A percentile compares a stretch with the other conserved stretches of the same genome.
Conservation (phyloP, 139 green algal species). For the Asterochloris sp. region DNA sequence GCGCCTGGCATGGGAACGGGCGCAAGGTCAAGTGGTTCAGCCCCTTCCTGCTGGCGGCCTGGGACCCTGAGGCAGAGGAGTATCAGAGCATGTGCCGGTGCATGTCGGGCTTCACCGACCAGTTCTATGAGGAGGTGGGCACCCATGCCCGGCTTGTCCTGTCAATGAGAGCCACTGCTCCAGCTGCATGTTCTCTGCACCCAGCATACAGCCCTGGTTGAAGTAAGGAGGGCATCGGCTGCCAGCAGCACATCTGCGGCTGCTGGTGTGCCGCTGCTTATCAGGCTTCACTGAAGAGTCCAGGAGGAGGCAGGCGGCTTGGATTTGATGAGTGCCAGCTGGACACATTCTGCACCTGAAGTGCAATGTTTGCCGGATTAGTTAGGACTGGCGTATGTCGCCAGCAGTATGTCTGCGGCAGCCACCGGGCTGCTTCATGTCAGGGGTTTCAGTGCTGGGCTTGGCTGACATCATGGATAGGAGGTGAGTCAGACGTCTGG, state of each 20-base stretch:
- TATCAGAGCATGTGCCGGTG: constrained; percentile 73
- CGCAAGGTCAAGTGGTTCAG: constrained; percentile 78
- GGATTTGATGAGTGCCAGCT: no score
- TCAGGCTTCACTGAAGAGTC: background rate
- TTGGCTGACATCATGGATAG: no score
- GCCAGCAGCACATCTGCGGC: background rate
- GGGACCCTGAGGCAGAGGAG: constrained; percentile 64
- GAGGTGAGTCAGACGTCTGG: no score
- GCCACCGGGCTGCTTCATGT: no score
- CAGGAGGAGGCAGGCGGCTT: no score
- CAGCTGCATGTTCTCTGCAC: background rate
- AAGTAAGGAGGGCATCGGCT: background rate
- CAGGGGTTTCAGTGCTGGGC: no score
- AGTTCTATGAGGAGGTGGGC: constrained; percentile 72
- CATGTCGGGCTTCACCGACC: constrained; percentile 91
- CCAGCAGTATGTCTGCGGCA: no score
- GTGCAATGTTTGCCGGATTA: no score
- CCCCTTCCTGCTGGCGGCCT: constrained; percentile 87
- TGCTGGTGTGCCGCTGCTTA: background rate
- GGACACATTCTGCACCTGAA: no score
- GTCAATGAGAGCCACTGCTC: no score
- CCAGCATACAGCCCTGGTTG: background rate
- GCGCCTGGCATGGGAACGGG: constrained; percentile 79
- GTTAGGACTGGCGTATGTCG: no score
- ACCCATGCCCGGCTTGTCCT: background rate